phyloP scores from a whole-genome alignment of 768 basidiomycete species.

The Kondoa subrosea region DNA sequence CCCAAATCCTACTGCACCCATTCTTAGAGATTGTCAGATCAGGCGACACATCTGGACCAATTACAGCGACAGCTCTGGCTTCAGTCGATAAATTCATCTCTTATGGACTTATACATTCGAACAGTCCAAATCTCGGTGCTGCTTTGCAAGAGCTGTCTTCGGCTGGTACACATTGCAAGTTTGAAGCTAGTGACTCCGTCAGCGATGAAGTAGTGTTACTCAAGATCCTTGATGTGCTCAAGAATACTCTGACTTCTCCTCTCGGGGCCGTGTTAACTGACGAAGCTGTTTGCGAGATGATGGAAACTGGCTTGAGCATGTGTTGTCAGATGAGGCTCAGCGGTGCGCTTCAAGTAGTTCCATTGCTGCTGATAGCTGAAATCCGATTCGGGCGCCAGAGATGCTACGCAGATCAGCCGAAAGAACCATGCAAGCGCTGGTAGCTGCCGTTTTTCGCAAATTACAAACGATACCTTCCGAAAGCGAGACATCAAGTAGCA shows the following conservation, averaged over 20 bases:
- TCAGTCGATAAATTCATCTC: conserved; percentile 76
- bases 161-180: conserved; percentile 87
- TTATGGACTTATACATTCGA: conserved; percentile 50
- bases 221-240: conserved; percentile 61
- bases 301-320: conserved; percentile 91
- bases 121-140: conserved; percentile 43
- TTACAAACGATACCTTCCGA: conserved; percentile 32
- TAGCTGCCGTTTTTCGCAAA: conserved; percentile 60
- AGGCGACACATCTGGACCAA: conserved; percentile 85
- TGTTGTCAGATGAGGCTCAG: conserved; percentile 94
- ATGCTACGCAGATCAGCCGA: conserved; percentile 74
- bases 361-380: too few relatives aligned
- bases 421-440: conserved; percentile 70
- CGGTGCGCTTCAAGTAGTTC: conserved; percentile 39
- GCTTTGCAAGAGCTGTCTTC: conserved; percentile 70
- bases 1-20: conserved; percentile 47
- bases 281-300: conserved; percentile 90
- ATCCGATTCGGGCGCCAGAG: conserved; percentile 38
- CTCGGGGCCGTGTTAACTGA: conserved; percentile 66
- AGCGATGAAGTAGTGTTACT: conserved; percentile 90
- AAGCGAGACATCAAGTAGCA: conserved; percentile 9
- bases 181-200: conserved; percentile 92
- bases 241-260: conserved; percentile 32
- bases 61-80: conserved; percentile 82
- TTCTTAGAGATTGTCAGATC: conserved; percentile 89